Conservation (phyloP, 768 basidiomycete species). For the Lyophyllum shimeji region DNA sequence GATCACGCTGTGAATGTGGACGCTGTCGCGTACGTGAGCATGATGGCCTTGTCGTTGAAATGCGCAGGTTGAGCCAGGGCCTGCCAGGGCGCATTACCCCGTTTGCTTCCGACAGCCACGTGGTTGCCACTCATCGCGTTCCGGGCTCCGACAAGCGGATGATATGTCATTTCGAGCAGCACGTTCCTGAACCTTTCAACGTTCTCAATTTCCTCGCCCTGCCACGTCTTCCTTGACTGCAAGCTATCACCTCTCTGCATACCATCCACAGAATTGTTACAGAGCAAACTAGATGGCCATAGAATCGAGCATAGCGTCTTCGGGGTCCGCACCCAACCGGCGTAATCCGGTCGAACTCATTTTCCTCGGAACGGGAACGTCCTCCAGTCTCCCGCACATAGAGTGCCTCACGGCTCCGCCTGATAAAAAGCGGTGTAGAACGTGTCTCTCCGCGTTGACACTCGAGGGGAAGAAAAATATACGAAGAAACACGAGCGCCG, state of each 20-base stretch:
- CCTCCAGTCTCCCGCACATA: constrained; percentile 66
- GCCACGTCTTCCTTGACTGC: neutral
- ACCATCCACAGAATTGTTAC: neutral
- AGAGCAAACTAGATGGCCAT: neutral
- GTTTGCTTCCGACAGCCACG: neutral
- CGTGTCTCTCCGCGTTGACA: constrained; percentile 65
- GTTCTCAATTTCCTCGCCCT: neutral
- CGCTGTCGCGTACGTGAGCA: too few species aligned
- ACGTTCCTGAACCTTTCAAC: neutral
- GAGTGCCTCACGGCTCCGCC: constrained; percentile 75
- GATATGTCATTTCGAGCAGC: neutral
- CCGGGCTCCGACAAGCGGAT: too few species aligned
- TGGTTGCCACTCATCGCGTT: too few species aligned
- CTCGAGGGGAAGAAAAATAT: constrained; percentile 81
- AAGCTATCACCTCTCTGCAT: neutral
- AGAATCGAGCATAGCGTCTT: neutral
- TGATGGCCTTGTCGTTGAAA: too few species aligned
- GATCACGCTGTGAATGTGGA: too few species aligned
- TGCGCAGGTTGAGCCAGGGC: too few species aligned
- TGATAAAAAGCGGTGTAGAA: constrained; percentile 47
- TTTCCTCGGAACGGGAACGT: constrained; percentile 84
- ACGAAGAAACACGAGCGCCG: constrained; percentile 79
- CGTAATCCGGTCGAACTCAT: constrained; percentile 54
- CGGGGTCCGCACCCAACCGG: neutral
- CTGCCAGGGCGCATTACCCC: too few species aligned